Percentiles rank a stretch among this genome's conserved stretches.
Conservation (phyloP, 106 monocot genomes). For the Dioscorea zingiberensis region DNA sequence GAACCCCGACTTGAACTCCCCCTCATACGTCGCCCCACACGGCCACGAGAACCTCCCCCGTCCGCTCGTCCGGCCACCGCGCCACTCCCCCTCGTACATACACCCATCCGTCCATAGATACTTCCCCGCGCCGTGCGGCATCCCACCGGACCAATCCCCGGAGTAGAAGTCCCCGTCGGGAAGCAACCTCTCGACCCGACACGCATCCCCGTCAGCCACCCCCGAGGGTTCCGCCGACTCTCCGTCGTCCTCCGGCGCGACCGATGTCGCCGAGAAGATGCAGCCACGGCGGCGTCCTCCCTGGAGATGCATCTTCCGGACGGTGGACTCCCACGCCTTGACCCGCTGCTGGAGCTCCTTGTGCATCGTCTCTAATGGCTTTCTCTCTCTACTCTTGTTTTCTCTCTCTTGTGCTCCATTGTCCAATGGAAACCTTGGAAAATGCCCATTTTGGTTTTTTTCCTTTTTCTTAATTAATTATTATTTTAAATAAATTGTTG, state of each 20-base stretch:
- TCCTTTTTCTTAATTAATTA: too few relatives aligned
- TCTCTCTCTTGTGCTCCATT: neutral
- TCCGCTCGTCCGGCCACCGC: conserved; percentile 27
- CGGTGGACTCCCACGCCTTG: conserved; percentile 26
- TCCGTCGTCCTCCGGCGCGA: conserved; percentile 11
- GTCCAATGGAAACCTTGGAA: neutral
- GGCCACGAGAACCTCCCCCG: conserved; percentile 48
- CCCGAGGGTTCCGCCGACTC: neutral
- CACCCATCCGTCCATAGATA: conserved; percentile 63
- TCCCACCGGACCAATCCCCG: conserved; percentile 27
- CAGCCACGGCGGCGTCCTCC: conserved; percentile 4
- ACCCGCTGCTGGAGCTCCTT: conserved; percentile 1
- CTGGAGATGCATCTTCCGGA: conserved; percentile 14
- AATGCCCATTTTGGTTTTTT: too few relatives aligned
- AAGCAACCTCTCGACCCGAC: conserved; percentile 19
- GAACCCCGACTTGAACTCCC: conserved; percentile 38
- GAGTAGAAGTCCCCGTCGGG: conserved; percentile 50
- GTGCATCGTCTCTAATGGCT: neutral
- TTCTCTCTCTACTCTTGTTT: neutral
- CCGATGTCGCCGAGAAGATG: conserved; percentile 8
- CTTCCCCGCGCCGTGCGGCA: conserved; percentile 42
- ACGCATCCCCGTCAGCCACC: conserved; percentile 1
- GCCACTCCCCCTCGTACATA: conserved; percentile 59
- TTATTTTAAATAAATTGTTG: too few relatives aligned
- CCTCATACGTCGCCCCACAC: conserved; percentile 56